Percentiles rank a stretch among this genome's conserved stretches.
Conservation (phyloP, 495 filamentous ascomycete species). For the Lentithecium fluviatile region DNA sequence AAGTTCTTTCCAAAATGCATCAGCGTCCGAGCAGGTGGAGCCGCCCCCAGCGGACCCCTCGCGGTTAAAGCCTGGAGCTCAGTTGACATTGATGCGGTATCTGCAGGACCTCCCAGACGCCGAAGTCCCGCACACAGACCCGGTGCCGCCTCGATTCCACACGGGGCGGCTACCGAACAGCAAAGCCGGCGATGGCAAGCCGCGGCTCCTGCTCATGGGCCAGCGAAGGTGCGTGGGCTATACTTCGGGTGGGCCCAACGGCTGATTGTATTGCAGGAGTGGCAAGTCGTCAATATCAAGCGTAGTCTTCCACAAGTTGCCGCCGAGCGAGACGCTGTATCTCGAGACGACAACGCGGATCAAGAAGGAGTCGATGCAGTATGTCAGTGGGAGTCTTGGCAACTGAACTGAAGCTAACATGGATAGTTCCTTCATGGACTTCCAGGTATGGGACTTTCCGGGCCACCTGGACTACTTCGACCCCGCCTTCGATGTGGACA, state of each 20-base stretch:
- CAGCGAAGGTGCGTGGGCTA: slow-evolving; percentile 70
- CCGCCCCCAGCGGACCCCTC: slow-evolving; percentile 25
- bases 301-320: slow-evolving; percentile 96
- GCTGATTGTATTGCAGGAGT: slow-evolving; percentile 61
- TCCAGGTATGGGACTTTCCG: slow-evolving; percentile 96
- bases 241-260: slow-evolving; percentile 1
- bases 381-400: slow-evolving; percentile 38
- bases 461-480: slow-evolving; percentile 89
- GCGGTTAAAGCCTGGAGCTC: slow-evolving; percentile 33
- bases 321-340: slow-evolving; percentile 90
- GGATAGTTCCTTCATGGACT: slow-evolving; percentile 92
- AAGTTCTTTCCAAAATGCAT: slow-evolving; percentile 11
- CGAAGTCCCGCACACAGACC: slow-evolving; percentile 37
- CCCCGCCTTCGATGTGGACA: slow-evolving; percentile 79
- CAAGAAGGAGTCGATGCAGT: slow-evolving; percentile 91
- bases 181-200: slow-evolving; percentile 58
- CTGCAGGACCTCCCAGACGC: slow-evolving; percentile 41
- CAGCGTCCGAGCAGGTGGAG: slow-evolving; percentile 19
- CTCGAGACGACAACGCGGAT: slow-evolving; percentile 90
- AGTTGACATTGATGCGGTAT: slow-evolving; percentile 41
- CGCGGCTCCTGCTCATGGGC: slow-evolving; percentile 89
- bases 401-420: neutral
- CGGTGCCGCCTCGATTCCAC: slow-evolving; percentile 38
- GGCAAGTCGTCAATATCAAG: slow-evolving; percentile 97
- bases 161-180: slow-evolving; percentile 43